Evolutionary conservation across 805 yeast species (phyloP).

Genomic region (Yarrowia osloensis): DNA sequence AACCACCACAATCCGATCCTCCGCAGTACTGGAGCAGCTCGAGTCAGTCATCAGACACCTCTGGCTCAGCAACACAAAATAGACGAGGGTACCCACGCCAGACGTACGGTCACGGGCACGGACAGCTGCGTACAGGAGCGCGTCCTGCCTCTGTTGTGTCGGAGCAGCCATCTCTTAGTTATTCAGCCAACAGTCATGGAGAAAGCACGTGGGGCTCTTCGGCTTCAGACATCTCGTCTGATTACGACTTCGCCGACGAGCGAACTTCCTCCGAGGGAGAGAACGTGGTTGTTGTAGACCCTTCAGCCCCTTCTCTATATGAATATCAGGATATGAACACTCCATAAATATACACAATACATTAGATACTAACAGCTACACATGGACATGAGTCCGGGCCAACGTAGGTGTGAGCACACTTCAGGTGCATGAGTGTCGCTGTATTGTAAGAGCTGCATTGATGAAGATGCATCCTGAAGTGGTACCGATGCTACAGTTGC

Average conservation of each 20-base stretch:
- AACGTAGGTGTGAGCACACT: no score
- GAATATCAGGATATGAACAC: neutral
- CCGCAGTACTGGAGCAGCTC: neutral
- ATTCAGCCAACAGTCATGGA: constrained; percentile 17
- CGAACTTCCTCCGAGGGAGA: constrained; percentile 20
- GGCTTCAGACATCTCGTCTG: constrained; percentile 23
- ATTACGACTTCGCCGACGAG: constrained; percentile 22
- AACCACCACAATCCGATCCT: neutral
- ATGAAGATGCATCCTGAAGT: no score
- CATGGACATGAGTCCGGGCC: no score
- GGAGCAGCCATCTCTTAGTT: constrained; percentile 21
- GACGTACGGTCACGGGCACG: neutral
- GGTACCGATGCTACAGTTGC: no score
- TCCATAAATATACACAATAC: neutral
- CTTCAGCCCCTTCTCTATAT: constrained; percentile 3
- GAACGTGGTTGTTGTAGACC: constrained; percentile 21
- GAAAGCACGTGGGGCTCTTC: constrained; percentile 28
- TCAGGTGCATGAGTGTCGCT: neutral
- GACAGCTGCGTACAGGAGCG: neutral
- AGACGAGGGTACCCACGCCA: constrained; percentile 1
- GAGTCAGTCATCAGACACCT: constrained; percentile 1
- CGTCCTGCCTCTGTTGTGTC: constrained; percentile 8
- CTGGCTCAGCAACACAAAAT: neutral
- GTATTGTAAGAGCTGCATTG: no score
- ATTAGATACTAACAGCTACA: constrained; percentile 13